These are phyloP conservation scores for Taphrina populina DNA, from an alignment of 1,139 yeast genomes.

Conservation along the genomic window DNA sequence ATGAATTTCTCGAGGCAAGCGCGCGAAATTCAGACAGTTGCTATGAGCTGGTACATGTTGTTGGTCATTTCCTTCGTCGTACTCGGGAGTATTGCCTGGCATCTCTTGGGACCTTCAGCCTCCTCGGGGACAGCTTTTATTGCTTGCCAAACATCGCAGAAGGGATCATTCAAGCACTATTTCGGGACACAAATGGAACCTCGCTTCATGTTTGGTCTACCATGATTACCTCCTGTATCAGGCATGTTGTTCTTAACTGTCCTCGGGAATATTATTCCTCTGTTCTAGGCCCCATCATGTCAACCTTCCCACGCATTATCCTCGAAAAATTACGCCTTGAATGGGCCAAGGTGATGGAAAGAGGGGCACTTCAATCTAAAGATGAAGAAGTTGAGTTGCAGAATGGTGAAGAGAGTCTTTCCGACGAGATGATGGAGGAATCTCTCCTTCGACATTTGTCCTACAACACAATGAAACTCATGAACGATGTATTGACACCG, in stretches of 20 bases:
- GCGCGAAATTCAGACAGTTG: constrained; percentile 90
- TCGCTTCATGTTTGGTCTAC: constrained; percentile 97
- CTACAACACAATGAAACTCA: constrained; percentile 83
- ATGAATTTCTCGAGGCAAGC: constrained; percentile 89
- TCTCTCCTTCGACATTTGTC: constrained; percentile 89
- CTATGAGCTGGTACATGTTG: constrained; percentile 95
- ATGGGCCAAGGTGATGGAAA: constrained; percentile 58
- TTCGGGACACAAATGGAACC: constrained; percentile 80
- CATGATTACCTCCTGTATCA: constrained; percentile 81
- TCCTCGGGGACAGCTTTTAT: constrained; percentile 83
- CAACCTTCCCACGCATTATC: constrained; percentile 68
- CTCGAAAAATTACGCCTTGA: constrained; percentile 66
- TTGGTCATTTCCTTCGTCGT: constrained; percentile 93
- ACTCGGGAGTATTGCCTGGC: constrained; percentile 87
- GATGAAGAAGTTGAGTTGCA: constrained; percentile 49
- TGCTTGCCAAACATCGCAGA: constrained; percentile 79
- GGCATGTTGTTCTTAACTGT: constrained; percentile 84
- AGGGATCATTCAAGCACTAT: constrained; percentile 77
- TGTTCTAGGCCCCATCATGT: constrained; percentile 75
- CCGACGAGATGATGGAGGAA: constrained; percentile 99
- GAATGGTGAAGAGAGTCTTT: constrained; percentile 74
- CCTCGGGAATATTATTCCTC: constrained; percentile 66
- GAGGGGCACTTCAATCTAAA: constrained; percentile 36
- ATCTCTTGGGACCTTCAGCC: constrained; percentile 85
- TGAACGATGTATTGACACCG: constrained; percentile 43